Base-by-base conservation (phyloP, 257 asterid species). In the Gentiana macrophylla region DNA sequence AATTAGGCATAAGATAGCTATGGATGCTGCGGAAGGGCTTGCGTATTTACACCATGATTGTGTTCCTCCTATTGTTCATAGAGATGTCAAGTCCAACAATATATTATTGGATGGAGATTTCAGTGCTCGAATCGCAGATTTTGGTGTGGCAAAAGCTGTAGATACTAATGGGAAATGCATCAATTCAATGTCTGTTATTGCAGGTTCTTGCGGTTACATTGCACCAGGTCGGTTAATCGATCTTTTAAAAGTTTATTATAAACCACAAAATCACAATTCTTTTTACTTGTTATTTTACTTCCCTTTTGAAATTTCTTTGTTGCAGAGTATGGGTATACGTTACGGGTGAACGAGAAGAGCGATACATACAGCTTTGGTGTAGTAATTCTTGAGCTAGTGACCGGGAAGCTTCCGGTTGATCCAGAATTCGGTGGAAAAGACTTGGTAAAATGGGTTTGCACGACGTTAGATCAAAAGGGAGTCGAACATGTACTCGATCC, bases 171-270 rank as follows among this genome's bases (percentile, higher is more conserved):
- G 80, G 5, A 91, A 80, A 69, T 94, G 79, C 24, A 61, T 57
- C 13, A 78, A 81, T 33, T 83, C 95, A 15, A 91, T 91, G 98
- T 91, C 98, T 12, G 95, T 75, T 11, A 91, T 91, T 69, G 98
- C 98, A n/a, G 98, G 98, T 3, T 91, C 98, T 58, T 81, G 95
- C 54, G 98, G 98, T 11, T 91, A 91, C 70, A 91, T 91, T 58
- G 98, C 98, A 9, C 98, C 98, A 71, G 98, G 98, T 91, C 52
- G 53, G 79, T 56, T 3, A 35, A 37, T 48, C 50, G 8, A 12
- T 37, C 38, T 4, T 1, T n/a, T 11, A 15, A 0, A 9, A 5
- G 12, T 5, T n/a, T 5, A n/a, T 15, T 44, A 41, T 50, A 24
- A 24, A 24, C 24, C 24, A 24, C 24, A 24, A 24, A 24, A 24